Evolutionary conservation across 2,329 filamentous ascomycete genomes (phyloP).

Genomic region (Fusarium sp.): DNA sequence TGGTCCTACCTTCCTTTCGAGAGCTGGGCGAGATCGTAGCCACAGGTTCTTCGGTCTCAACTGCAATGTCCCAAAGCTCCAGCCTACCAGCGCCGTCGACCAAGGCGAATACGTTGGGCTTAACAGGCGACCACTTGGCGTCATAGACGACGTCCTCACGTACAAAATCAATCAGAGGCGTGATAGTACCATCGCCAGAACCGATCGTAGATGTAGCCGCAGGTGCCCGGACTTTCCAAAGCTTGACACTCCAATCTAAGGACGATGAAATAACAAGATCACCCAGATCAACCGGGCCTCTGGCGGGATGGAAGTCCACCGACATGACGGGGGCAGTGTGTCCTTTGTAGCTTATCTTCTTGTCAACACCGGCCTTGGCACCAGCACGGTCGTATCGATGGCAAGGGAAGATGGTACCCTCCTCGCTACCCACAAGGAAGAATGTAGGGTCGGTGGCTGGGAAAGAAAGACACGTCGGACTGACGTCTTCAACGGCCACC

Average conservation of each 20-base stretch:
- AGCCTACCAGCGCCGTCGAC: conserved; percentile 93
- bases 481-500: conserved; percentile 84
- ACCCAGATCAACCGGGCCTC: conserved; percentile 92
- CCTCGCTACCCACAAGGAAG: conserved; percentile 96
- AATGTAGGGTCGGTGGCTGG: conserved; percentile 96
- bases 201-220: conserved; percentile 76
- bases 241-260: conserved; percentile 95
- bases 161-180: conserved; percentile 88
- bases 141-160: conserved; percentile 98
- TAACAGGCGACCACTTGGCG: conserved; percentile 92
- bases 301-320: conserved; percentile 92
- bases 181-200: conserved; percentile 66
- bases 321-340: conserved; percentile 97
- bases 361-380: conserved; percentile 95
- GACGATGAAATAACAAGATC: conserved; percentile 93
- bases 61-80: conserved; percentile 94
- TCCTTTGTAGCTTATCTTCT: conserved; percentile 86
- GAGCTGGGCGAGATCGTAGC: conserved; percentile 80
- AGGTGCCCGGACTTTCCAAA: conserved; percentile 93
- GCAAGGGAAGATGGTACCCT: conserved; percentile 95
- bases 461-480: conserved; percentile 94
- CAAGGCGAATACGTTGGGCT: conserved; percentile 92
- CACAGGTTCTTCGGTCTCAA: conserved; percentile 92
- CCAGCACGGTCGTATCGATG: conserved; percentile 97
- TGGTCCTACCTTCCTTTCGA: conserved; percentile 73